Percentiles rank a stretch among this genome's conserved stretches.
phyloP scores from a whole-genome alignment of 2,329 filamentous ascomycete species.

The Trichoderma koningiopsis region DNA sequence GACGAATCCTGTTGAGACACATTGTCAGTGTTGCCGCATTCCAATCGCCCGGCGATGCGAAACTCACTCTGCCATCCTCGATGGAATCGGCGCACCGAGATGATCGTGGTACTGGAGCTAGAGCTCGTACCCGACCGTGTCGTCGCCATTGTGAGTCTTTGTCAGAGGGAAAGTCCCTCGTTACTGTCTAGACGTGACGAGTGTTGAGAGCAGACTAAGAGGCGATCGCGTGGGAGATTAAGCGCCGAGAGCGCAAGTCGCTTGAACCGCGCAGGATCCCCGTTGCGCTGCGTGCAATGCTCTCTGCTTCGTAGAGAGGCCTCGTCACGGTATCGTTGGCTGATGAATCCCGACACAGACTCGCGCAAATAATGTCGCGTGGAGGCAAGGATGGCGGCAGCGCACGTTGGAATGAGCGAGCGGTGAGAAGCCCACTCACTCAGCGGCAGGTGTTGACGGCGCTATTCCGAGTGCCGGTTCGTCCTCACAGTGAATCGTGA shows the following conservation, averaged over 20 bases:
- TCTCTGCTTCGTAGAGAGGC: not conserved
- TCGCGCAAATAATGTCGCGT: slow-evolving; percentile 1
- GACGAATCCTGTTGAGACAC: slow-evolving; percentile 55
- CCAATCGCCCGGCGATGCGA: slow-evolving; percentile 20
- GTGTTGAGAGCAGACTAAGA: slow-evolving; percentile 26
- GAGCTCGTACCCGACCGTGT: slow-evolving; percentile 30
- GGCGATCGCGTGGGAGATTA: slow-evolving; percentile 30
- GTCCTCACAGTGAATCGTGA: not conserved
- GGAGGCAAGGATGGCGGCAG: not conserved
- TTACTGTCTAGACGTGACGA: slow-evolving; percentile 22
- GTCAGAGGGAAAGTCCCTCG: slow-evolving; percentile 21
- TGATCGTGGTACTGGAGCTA: slow-evolving; percentile 28
- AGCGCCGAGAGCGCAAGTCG: slow-evolving; percentile 20
- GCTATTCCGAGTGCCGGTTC: not conserved
- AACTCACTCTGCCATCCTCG: slow-evolving; percentile 55
- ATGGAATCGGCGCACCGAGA: slow-evolving; percentile 43
- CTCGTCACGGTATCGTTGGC: not conserved
- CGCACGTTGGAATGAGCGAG: slow-evolving; percentile 19
- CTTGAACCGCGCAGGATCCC: not conserved
- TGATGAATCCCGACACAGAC: not conserved
- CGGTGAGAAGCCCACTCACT: not conserved
- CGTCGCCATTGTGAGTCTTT: slow-evolving; percentile 27
- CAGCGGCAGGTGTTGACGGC: not conserved
- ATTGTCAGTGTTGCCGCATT: slow-evolving; percentile 28
- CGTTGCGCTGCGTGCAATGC: not conserved